Evolutionary conservation across 2,329 filamentous ascomycete species (phyloP), one percentile per base, ranked within the genome.

Genomic region (Colletotrichum liaoningense): DNA sequence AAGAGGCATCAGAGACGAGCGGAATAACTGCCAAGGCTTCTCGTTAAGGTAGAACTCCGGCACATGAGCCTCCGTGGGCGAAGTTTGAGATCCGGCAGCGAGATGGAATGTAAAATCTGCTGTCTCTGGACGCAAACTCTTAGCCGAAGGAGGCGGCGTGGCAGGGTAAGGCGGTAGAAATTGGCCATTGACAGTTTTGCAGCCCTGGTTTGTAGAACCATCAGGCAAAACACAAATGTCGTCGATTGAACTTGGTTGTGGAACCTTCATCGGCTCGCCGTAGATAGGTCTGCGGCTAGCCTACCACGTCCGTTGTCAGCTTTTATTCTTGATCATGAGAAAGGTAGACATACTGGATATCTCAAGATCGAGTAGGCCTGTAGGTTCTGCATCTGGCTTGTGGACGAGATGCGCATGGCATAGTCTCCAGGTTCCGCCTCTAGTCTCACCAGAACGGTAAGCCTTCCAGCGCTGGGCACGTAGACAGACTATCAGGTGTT

Each of bases 351-450:
- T 73, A 73, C 71, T 6, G 71, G 67, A 8, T 71, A 73, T 42
- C 71, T 49, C 16, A 78, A 69, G 22, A 78, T 71, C 2, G 75
- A 65, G 55, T 76, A 78, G 12, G 74, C 74, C 8, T 78, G 77
- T 1, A 78, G 63, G 54, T 77, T 78, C 58, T 78, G 77, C n/a
- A 77, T 54, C 7, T 67, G 64, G 42, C 77, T 78, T 1, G 76
- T 78, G 0, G 77, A 78, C 3, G 76, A 74, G 4, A 77, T 56
- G 19, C 77, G 72, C 22, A 78, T 68, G 3, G 75, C 76, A 28
- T 78, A 77, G 62, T 78, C 77, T n/a, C 49, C 73, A 0, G 74
- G 69, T n/a, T 62, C 55, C 5, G 71, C 71, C 12, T 77, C 65
- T 0, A 77, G 72, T 49, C 76, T 77, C 12, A 78, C 52, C 3